A percentile compares a stretch with the other conserved stretches of the same genome.
These are phyloP conservation scores for Cercospora beticola DNA, from an alignment of 2,329 filamentous ascomycete species.

Conservation along the genomic window DNA sequence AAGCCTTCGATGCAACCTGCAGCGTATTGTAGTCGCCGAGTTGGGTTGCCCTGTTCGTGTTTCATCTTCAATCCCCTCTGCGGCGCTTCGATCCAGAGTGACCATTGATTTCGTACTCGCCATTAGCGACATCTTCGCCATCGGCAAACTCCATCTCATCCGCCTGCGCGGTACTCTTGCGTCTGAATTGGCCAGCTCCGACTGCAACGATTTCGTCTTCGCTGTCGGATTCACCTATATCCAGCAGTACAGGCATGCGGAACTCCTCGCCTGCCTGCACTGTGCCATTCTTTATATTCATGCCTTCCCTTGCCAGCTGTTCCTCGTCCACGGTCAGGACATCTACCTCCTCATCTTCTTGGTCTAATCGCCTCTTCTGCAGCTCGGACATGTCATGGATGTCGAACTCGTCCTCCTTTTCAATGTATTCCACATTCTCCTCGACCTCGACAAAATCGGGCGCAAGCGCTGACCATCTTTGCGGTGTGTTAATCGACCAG, in stretches of 20 bases:
- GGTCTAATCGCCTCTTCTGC: slow-evolving; percentile 82
- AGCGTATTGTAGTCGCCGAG: not conserved
- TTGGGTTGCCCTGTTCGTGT: not conserved
- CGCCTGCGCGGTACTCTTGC: slow-evolving; percentile 62
- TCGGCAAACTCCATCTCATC: slow-evolving; percentile 48
- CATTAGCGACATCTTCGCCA: slow-evolving; percentile 26
- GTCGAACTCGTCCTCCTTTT: slow-evolving; percentile 96
- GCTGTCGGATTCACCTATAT: slow-evolving; percentile 89
- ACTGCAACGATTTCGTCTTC: slow-evolving; percentile 79
- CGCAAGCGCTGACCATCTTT: slow-evolving; percentile 94
- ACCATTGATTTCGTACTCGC: slow-evolving; percentile 27
- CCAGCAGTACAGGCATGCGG: slow-evolving; percentile 87
- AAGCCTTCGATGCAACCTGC: not conserved
- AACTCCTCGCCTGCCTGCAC: slow-evolving; percentile 61
- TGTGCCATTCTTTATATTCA: slow-evolving; percentile 49
- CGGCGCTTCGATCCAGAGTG: slow-evolving; percentile 28
- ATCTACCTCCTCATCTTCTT: slow-evolving; percentile 91
- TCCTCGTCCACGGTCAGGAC: slow-evolving; percentile 74
- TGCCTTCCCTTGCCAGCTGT: slow-evolving; percentile 38
- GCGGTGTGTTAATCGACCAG: slow-evolving; percentile 92
- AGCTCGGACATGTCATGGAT: slow-evolving; percentile 95
- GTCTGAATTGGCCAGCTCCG: slow-evolving; percentile 77
- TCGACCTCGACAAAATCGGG: slow-evolving; percentile 97
- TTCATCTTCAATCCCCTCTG: slow-evolving; percentile 22
- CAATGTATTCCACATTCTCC: slow-evolving; percentile 95